Base-by-base conservation (phyloP, 345 rosid species). In the Populus simonii region DNA sequence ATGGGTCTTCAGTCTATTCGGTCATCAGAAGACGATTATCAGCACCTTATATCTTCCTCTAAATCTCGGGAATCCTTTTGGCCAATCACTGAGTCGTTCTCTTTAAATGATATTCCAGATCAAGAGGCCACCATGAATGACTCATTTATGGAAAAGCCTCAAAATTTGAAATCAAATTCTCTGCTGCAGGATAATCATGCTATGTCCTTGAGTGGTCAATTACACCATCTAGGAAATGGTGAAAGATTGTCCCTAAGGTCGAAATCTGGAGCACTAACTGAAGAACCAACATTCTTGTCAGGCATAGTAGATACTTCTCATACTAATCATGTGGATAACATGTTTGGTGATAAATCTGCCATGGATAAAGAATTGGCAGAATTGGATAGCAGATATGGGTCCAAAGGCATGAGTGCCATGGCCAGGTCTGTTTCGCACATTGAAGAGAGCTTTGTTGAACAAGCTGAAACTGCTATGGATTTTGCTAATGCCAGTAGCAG, bases 401-500 rank as follows among this genome's bases (percentile, higher is more conserved):
- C 80, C n/a, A 80, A 77, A 76, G 84, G 85, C 71, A 77, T 49
- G 78, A 78, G 39, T 29, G 10, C 68, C 8, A 67, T 53, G 63
- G 53, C 83, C 49, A 70, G 80, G 61, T 80, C 84, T 70, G 71
- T 82, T 72, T 81, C 70, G 35, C 88, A 79, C 69, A 29, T 74
- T 41, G 83, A 87, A 77, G 87, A 85, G 49, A 85, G 82, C 65
- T 74, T 74, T 72, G 82, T 66, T 23, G 86, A 83, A 67, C 87
- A 84, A 80, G 80, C 79, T 38, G 86, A 83, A 76, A 74, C 47
- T 6, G 78, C 82, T 12, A 72, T 80, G 79, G 86, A 77, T 72
- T 71, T 47, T 38, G 73, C 74, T 80, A 74, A 41, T 79, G 62
- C 77, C 22, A 82, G 18, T 69, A 81, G 86, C 51, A 47, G 81